These are phyloP conservation scores for Boletus patriciae DNA, from an alignment of 768 basidiomycete species.

Conservation along the genomic window DNA sequence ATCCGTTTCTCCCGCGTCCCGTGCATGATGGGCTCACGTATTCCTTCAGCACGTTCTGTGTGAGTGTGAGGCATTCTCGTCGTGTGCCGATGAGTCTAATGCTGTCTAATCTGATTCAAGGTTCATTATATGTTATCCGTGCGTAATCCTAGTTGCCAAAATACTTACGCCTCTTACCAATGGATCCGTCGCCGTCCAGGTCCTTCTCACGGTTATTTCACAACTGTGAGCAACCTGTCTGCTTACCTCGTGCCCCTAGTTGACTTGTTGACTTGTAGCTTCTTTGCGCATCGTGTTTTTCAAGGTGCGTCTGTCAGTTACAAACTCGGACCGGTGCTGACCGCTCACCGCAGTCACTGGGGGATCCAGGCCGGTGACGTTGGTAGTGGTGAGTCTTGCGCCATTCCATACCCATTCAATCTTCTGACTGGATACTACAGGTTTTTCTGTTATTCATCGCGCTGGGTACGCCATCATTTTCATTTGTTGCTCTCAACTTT, in stretches of 20 bases:
- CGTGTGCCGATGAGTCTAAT: neutral
- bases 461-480: slow-evolving; percentile 20
- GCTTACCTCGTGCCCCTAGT: neutral
- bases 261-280: slow-evolving; percentile 16
- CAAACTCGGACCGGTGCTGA: neutral
- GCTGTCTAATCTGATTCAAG: slow-evolving; percentile 9
- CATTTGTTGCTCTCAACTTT: neutral
- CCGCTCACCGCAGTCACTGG: slow-evolving; percentile 16
- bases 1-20: neutral
- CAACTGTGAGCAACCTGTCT: slow-evolving; percentile 21
- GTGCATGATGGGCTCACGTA: neutral
- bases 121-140: slow-evolving; percentile 29
- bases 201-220: slow-evolving; percentile 27
- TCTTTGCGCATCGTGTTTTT: slow-evolving; percentile 25
- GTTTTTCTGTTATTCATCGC: slow-evolving; percentile 17
- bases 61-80: slow-evolving; percentile 17
- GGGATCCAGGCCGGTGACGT: slow-evolving; percentile 13
- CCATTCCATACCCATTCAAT: neutral
- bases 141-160: neutral
- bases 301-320: slow-evolving; percentile 17
- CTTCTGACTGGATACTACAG: slow-evolving; percentile 12
- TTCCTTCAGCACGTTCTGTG: slow-evolving; percentile 29
- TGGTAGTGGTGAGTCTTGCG: slow-evolving; percentile 18
- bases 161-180: neutral
- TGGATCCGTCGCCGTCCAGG: slow-evolving; percentile 6